These are phyloP conservation scores for Calonectria pseudoreteaudii DNA, from an alignment of 2,329 filamentous ascomycete species.

Conservation along the genomic window DNA sequence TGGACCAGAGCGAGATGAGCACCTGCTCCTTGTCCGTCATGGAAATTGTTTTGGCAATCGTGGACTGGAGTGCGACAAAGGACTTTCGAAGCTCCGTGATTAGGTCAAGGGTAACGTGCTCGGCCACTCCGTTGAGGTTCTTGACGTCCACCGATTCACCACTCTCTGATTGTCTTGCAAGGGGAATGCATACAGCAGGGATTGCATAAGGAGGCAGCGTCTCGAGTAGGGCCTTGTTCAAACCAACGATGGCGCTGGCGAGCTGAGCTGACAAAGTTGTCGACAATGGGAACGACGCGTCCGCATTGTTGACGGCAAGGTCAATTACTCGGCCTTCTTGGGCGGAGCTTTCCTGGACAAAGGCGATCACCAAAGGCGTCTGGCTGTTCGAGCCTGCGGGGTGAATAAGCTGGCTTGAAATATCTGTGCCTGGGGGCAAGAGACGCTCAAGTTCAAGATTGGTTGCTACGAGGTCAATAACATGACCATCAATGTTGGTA, in stretches of 20 bases:
- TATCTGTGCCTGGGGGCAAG: constrained; percentile 27
- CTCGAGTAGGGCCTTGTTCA: constrained; percentile 42
- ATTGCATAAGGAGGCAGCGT: constrained; percentile 42
- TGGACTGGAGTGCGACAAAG: constrained; percentile 24
- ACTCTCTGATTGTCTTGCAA: not conserved
- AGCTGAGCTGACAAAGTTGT: constrained; percentile 32
- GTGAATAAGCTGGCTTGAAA: constrained; percentile 34
- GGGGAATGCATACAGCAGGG: constrained; percentile 37
- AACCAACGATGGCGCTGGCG: constrained; percentile 32
- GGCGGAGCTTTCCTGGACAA: constrained; percentile 21
- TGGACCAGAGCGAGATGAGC: constrained; percentile 36
- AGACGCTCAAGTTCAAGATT: constrained; percentile 37
- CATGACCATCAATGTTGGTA: constrained; percentile 37
- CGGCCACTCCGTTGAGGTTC: not conserved
- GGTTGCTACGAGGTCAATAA: constrained; percentile 40
- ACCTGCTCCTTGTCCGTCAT: constrained; percentile 35
- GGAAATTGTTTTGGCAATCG: constrained; percentile 29
- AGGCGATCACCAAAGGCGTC: constrained; percentile 36
- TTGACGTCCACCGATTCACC: constrained; percentile 14
- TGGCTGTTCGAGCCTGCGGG: constrained; percentile 33
- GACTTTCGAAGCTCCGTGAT: constrained; percentile 33
- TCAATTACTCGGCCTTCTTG: constrained; percentile 20
- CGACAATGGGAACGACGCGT: constrained; percentile 25
- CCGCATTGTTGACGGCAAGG: constrained; percentile 12
- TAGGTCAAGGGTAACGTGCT: constrained; percentile 27